Base-by-base conservation (phyloP, 140 eudicot genomes). In the Stevia rebaudiana region DNA sequence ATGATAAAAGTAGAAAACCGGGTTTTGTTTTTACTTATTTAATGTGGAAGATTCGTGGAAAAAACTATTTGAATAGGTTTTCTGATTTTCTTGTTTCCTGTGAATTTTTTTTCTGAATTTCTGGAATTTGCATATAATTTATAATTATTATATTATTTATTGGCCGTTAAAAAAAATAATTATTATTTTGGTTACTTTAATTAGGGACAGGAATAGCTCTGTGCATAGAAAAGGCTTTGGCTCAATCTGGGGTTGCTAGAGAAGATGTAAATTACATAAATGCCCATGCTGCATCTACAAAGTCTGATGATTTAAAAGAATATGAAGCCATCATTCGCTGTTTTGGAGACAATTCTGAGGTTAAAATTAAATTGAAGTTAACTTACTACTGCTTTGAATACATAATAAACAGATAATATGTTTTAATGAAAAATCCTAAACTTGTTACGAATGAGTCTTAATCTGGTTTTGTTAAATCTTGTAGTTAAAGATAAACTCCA, bases 231-330 rank as follows among this genome's bases (percentile, higher is more conserved):
- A 82, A 79, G 73, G 90, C 90, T 11, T 77, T 83, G 59, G 76
- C 81, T 18, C 86, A 83, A 33, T 75, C 89, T 35, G 89, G 91
- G 67, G 80, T 81, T 43, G 60, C 82, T 41, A 65, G 84, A 52
- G 92, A 84, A 78, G 92, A 84, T 63, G 82, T 84, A 19, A 84
- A 84, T 65, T 84, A 84, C 69, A 73, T 84, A 59, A 84, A 84
- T 73, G 92, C 92, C 3, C 92, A 84, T 76, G 92, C 87, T 33
- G 71, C 86, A 48, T 84, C 92, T 31, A 78, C 92, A 7, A 83
- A 67, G 19, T 65, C 79, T 17, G 85, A 77, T 33, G 92, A 84
- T 70, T 63, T 81, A 24, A 73, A 79, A 1, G 92, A 81, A 58
- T 84, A 81, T 62, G 71, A 81, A 28, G 87, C 92, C 52, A 72